A percentile compares a stretch with the other conserved stretches of the same genome.
phyloP scores from a whole-genome alignment of 306 rosid genomes.

The Cucumis cinereus region DNA sequence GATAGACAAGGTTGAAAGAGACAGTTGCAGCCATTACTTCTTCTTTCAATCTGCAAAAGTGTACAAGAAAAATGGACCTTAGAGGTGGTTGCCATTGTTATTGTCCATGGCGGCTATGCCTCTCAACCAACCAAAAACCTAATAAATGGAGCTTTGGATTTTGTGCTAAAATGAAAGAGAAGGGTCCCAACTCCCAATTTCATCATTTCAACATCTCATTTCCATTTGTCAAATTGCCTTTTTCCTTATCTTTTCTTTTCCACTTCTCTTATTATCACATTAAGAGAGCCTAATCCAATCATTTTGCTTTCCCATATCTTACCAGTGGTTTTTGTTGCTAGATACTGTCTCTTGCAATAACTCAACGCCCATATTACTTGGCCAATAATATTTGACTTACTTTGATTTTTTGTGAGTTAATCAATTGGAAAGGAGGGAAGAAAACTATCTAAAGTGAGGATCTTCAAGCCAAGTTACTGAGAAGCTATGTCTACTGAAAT shows the following conservation, averaged over 20 bases:
- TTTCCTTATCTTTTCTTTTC: neutral
- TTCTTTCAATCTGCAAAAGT: neutral
- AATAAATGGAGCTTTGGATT: neutral
- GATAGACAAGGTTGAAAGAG: constrained; percentile 7
- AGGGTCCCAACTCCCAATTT: constrained; percentile 1
- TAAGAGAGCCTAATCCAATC: neutral
- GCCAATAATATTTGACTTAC: neutral
- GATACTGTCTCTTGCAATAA: neutral
- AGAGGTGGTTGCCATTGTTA: constrained; percentile 2
- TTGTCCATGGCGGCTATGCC: neutral
- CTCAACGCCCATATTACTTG: neutral
- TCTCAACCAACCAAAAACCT: neutral
- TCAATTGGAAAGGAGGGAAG: too few relatives aligned
- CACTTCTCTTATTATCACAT: neutral
- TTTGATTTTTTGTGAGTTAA: neutral
- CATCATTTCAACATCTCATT: neutral
- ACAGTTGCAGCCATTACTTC: neutral
- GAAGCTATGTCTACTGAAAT: too few relatives aligned
- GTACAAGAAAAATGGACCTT: neutral
- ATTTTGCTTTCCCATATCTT: neutral
- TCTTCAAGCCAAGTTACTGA: too few relatives aligned
- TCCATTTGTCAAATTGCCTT: constrained; percentile 10
- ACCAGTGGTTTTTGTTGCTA: neutral
- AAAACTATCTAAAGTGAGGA: too few relatives aligned
- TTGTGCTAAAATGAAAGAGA: neutral